Conservation (phyloP, 768 basidiomycete genomes). For the Coprinellus aureogranulatus region DNA sequence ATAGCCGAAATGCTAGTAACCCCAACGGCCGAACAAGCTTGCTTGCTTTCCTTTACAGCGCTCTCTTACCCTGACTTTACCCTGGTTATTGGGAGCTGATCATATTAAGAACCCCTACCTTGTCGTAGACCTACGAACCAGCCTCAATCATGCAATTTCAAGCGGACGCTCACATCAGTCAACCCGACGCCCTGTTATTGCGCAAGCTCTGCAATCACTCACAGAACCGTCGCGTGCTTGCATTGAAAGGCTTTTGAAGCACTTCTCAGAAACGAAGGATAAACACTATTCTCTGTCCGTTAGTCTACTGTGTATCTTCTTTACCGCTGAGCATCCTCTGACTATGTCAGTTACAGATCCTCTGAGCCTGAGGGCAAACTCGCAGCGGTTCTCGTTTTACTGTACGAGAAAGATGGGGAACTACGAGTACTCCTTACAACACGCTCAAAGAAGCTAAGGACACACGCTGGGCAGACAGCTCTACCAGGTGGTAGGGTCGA, state of each 20-base stretch:
- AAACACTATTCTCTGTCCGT: constrained; percentile 44
- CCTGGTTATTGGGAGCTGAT: no score
- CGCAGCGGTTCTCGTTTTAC: constrained; percentile 75
- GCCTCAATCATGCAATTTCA: no score
- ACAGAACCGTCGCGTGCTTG: background rate
- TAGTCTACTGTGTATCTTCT: constrained; percentile 13
- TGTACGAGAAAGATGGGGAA: constrained; percentile 68
- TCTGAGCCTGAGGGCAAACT: constrained; percentile 40
- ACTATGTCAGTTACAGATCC: constrained; percentile 26
- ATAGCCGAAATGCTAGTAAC: no score
- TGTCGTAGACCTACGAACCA: no score
- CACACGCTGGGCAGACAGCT: constrained; percentile 80
- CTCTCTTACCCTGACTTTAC: no score
- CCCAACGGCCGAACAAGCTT: no score
- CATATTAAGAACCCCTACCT: no score
- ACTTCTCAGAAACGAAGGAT: background rate
- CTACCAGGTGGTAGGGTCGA: constrained; percentile 80
- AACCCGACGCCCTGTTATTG: background rate
- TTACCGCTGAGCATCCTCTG: constrained; percentile 7
- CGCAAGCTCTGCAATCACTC: background rate
- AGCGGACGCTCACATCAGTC: background rate
- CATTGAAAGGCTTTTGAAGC: background rate
- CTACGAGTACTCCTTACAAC: constrained; percentile 83
- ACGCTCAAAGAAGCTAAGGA: constrained; percentile 69
- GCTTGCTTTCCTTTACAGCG: no score